phyloP scores from a whole-genome alignment of 2,329 filamentous ascomycete species.

The Thyridium curvatum region DNA sequence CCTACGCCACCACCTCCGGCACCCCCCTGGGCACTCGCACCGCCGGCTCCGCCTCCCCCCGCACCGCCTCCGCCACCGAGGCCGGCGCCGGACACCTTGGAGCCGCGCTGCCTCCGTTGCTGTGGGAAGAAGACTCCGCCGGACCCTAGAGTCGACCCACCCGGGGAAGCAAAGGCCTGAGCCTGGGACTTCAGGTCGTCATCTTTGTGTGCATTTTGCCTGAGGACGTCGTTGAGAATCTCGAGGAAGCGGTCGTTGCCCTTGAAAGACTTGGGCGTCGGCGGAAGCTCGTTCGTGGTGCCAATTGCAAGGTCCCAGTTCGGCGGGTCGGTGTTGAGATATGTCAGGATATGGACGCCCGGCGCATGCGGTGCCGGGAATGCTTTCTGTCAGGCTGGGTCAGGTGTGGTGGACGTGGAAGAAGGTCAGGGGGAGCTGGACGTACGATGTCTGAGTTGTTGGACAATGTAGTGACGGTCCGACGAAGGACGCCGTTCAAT shows the following conservation, averaged over 20 bases:
- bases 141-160: conserved; percentile 44
- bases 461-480: conserved; percentile 38
- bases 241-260: conserved; percentile 53
- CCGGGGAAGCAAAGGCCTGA: conserved; percentile 52
- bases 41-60: conserved; percentile 42
- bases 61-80: conserved; percentile 29
- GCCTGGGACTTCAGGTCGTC: conserved; percentile 37
- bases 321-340: conserved; percentile 52
- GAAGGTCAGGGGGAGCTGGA: conserved; percentile 6
- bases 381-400: conserved; percentile 41
- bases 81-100: conserved; percentile 13
- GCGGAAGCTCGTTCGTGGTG: conserved; percentile 50
- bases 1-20: conserved; percentile 53
- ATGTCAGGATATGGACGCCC: conserved; percentile 48
- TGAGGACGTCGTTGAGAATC: conserved; percentile 24
- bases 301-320: conserved; percentile 50
- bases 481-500: conserved; percentile 11
- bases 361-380: conserved; percentile 41
- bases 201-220: conserved; percentile 17
- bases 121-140: conserved; percentile 44
- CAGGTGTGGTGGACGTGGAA: conserved; percentile 6
- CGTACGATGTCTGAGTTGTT: conserved; percentile 50
- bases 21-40: conserved; percentile 53
- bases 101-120: conserved; percentile 24
- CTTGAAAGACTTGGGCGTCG: conserved; percentile 52